Base-by-base conservation (phyloP, 2,329 filamentous ascomycete species). In the Fusarium sp. region DNA sequence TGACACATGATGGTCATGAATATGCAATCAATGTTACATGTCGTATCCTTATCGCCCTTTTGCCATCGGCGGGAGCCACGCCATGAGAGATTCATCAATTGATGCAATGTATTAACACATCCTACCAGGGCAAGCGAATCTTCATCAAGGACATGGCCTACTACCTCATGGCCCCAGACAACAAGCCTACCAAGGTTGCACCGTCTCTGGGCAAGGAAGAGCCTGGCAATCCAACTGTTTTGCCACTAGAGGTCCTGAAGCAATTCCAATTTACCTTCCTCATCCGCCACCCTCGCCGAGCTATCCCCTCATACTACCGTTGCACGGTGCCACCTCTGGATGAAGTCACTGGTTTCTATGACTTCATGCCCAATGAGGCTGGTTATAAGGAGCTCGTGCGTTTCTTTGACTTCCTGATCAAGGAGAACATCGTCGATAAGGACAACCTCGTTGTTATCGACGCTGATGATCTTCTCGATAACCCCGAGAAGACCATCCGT, bases 71-170 rank as follows among this genome's bases (percentile, higher is more conserved):
- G 17, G 38, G 42, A 27, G 58, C 27, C 38, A 54, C 42, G 35
- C 35, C 25, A 70, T 46, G 39, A 52, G n/a, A 57, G 31, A 41
- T 38, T 22, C 22, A 7, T 33, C 27, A 18, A 38, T 39, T 27
- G 42, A 61, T 55, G 33, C 38, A 61, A 49, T 22, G 50, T 44
- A 77, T 77, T 80, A 53, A 79, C 79, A 75, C 70, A 60, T 69
- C 58, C 75, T 4, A 25, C 10, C 22, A 97, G 93, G 93, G 91
- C 77, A 97, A 97, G 85, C 93, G 95, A 76, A 85, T 97, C 77
- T 98, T 98, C 85, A 96, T 99, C 88, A 99, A 99, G 83, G 96
- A 98, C 82, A 99, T 98, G 85, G 92, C 93, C 62, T 92, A 98
- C 83, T 98, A 98, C 82, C 87, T 98, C 73, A 86, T 97, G 72